A percentile compares a stretch with the other conserved stretches of the same genome.
These are phyloP conservation scores for Chytriomyces sp. DNA, from an alignment of 192 early-diverging fungal species.

Conservation along the genomic window DNA sequence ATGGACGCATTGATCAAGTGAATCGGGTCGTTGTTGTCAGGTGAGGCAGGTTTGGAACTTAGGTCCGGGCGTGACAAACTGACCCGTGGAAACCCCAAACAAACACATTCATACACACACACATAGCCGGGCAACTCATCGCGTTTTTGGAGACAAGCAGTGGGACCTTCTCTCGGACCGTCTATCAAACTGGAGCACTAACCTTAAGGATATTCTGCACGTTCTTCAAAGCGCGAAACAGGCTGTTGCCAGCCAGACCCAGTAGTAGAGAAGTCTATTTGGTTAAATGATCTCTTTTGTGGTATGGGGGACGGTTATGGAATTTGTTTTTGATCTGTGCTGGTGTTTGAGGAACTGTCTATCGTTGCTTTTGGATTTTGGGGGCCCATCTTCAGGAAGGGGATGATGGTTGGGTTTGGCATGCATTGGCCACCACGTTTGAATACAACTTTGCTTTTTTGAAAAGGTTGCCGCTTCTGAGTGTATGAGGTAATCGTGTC, in stretches of 20 bases:
- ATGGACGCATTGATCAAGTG: slow-evolving; percentile 94
- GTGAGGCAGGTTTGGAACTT: slow-evolving; percentile 20
- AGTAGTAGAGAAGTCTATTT: neutral
- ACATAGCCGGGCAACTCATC: slow-evolving; percentile 76
- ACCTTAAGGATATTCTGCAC: slow-evolving; percentile 76
- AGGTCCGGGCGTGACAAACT: no score
- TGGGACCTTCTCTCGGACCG: slow-evolving; percentile 75
- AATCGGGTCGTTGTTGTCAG: slow-evolving; percentile 72
- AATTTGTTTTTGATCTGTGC: neutral
- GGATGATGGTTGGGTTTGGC: no score
- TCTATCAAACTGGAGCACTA: slow-evolving; percentile 78
- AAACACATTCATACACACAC: no score
- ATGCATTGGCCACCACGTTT: no score
- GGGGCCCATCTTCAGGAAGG: no score
- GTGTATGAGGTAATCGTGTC: no score
- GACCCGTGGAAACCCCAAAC: no score
- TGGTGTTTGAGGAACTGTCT: neutral
- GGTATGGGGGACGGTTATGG: no score
- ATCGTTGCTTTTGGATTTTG: no score
- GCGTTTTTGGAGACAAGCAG: slow-evolving; percentile 78
- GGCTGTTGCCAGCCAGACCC: neutral
- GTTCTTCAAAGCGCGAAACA: slow-evolving; percentile 63
- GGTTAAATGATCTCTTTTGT: neutral
- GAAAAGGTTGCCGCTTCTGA: no score
- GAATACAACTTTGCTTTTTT: no score